These are phyloP conservation scores for Phellopilus nigrolimitatus DNA, from an alignment of 1,284 basidiomycete genomes.

Conservation along the genomic window DNA sequence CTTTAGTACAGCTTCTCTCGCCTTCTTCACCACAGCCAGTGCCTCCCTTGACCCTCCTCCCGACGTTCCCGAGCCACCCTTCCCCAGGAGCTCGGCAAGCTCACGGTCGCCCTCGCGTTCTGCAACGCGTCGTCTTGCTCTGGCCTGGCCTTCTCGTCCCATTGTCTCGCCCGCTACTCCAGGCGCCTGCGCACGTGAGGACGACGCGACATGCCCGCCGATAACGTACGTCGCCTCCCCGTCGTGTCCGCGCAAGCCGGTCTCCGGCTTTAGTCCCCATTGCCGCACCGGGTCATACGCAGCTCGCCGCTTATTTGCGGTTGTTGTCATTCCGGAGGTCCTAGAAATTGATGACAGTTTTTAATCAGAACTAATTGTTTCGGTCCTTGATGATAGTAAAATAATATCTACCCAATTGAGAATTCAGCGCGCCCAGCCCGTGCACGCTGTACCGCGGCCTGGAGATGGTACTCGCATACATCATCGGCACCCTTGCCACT, in stretches of 20 bases:
- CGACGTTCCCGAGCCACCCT: slow-evolving; percentile 21
- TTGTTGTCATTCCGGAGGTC: slow-evolving; percentile 61
- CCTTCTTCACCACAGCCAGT: slow-evolving; percentile 26
- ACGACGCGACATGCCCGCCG: slow-evolving; percentile 59
- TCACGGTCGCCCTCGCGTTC: slow-evolving; percentile 36
- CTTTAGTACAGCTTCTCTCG: slow-evolving; percentile 23
- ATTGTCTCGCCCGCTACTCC: slow-evolving; percentile 59
- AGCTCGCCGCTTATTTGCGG: slow-evolving; percentile 43
- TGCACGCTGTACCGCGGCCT: slow-evolving; percentile 70
- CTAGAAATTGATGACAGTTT: slow-evolving; percentile 37
- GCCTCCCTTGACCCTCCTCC: slow-evolving; percentile 23
- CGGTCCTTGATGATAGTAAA: no score
- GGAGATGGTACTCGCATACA: slow-evolving; percentile 88
- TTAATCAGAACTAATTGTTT: no score
- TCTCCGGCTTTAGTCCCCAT: slow-evolving; percentile 66
- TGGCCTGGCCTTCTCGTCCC: slow-evolving; percentile 70
- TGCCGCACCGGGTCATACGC: slow-evolving; percentile 62
- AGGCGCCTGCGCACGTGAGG: slow-evolving; percentile 38
- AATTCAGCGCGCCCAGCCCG: slow-evolving; percentile 80
- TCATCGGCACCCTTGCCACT: slow-evolving; percentile 32
- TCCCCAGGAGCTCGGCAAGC: slow-evolving; percentile 52
- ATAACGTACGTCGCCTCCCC: slow-evolving; percentile 72
- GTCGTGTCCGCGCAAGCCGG: slow-evolving; percentile 29
- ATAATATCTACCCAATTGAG: slow-evolving; percentile 64
- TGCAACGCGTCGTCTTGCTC: slow-evolving; percentile 57